Percentiles rank a stretch among this genome's conserved stretches.
Conservation (phyloP, 345 rosid species). For the Cochlearia excelsa region DNA sequence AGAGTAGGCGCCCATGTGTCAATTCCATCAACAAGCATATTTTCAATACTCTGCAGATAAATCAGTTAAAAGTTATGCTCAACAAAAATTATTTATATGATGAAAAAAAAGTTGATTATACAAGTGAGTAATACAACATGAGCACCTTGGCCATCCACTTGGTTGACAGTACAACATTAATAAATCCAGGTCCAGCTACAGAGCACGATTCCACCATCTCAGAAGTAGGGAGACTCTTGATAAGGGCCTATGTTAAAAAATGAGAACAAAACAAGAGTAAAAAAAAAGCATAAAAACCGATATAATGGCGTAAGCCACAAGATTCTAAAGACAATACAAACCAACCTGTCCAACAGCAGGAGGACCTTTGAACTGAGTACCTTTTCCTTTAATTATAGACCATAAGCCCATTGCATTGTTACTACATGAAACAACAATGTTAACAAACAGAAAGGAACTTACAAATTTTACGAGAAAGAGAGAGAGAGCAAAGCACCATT, state of each 20-base stretch:
- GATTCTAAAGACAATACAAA: neutral
- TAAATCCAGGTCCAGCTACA: constrained; percentile 78
- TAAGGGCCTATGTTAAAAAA: constrained; percentile 46
- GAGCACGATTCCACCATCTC: constrained; percentile 74
- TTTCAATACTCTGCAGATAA: constrained; percentile 52
- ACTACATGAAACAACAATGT: constrained; percentile 33
- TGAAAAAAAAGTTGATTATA: neutral
- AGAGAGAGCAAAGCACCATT: constrained; percentile 44
- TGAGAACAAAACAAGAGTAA: neutral
- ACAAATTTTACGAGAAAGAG: neutral
- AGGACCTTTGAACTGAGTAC: constrained; percentile 49
- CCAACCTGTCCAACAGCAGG: constrained; percentile 61
- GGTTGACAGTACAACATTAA: constrained; percentile 59
- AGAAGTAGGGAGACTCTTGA: constrained; percentile 57
- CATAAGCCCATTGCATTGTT: constrained; percentile 81
- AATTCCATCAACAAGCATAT: constrained; percentile 73
- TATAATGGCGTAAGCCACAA: neutral
- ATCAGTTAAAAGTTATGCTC: constrained; percentile 18
- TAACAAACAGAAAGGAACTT: neutral
- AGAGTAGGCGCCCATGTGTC: constrained; percentile 71
- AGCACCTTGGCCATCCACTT: constrained; percentile 77
- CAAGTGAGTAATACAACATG: neutral
- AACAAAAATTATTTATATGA: neutral
- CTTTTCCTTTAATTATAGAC: constrained; percentile 58
- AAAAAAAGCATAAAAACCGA: neutral